A percentile compares a stretch with the other conserved stretches of the same genome.
phyloP scores from a whole-genome alignment of 1,284 basidiomycete genomes.

The Boletus mariae region DNA sequence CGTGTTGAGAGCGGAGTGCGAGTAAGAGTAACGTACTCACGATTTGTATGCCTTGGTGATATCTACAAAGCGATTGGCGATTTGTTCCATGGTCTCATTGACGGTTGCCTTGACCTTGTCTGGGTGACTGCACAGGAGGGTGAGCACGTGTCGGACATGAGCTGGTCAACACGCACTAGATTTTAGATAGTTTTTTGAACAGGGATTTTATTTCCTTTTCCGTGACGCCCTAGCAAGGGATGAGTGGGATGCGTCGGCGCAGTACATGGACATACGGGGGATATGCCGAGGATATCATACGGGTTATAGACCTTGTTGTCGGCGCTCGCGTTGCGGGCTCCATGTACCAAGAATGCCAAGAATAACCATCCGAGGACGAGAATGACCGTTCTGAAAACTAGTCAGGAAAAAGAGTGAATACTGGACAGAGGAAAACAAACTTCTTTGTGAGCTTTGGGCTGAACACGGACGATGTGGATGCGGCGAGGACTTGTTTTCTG shows the following conservation, averaged over 20 bases:
- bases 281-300: conserved; percentile 89
- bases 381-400: conserved; percentile 45
- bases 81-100: conserved; percentile 89
- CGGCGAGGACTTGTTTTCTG: conserved; percentile 44
- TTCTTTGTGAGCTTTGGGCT: conserved; percentile 43
- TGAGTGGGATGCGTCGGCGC: background rate
- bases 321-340: conserved; percentile 55
- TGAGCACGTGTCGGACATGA: conserved; percentile 1
- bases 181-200: conserved; percentile 90
- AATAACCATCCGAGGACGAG: conserved; percentile 74
- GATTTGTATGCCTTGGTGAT: conserved; percentile 99
- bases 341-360: conserved; percentile 68
- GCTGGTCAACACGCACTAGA: conserved; percentile 61
- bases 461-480: conserved; percentile 44
- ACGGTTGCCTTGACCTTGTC: conserved; percentile 88
- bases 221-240: conserved; percentile 46
- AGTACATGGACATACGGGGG: conserved; percentile 41
- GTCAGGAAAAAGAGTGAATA: background rate
- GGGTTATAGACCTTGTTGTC: conserved; percentile 87
- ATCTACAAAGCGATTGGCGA: conserved; percentile 86
- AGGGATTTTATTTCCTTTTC: conserved; percentile 96
- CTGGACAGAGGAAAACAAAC: conserved; percentile 29
- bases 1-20: background rate
- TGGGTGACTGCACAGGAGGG: conserved; percentile 67
- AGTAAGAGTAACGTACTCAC: conserved; percentile 40